Evolutionary conservation across 2,329 filamentous ascomycete species (phyloP).

Genomic region (Phyllosticta citribraziliensis): DNA sequence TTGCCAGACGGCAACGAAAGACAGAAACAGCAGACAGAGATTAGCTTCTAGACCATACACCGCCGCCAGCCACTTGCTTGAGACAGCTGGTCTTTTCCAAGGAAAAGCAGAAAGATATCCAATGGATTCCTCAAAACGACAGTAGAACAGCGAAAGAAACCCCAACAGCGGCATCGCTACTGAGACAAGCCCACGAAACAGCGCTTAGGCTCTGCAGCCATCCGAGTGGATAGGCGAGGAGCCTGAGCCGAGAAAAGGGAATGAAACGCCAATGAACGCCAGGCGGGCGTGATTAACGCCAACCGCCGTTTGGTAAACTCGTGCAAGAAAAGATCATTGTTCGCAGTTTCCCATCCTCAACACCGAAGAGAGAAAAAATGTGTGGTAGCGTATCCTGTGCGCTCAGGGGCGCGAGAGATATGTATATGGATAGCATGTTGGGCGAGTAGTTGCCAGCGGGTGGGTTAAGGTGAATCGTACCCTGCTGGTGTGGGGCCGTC

Average conservation of each 20-base stretch:
- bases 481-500: not conserved
- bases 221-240: not conserved
- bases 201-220: no score
- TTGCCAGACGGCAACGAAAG: not conserved
- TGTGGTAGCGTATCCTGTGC: not conserved
- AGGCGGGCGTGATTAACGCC: not conserved
- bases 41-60: not conserved
- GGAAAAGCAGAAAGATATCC: not conserved
- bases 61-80: not conserved
- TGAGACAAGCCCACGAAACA: no score
- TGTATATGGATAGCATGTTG: not conserved
- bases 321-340: not conserved
- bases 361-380: not conserved
- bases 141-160: not conserved
- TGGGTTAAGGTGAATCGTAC: no score
- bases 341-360: not conserved
- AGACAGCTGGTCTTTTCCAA: not conserved
- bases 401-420: not conserved
- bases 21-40: not conserved
- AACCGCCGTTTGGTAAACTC: not conserved
- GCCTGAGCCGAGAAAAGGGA: not conserved
- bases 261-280: not conserved
- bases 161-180: no score
- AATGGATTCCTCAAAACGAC: not conserved
- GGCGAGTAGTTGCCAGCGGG: not conserved